These are phyloP conservation scores for Phytophthora aleatoria DNA, from an alignment of 352 stramenopile genomes.

Conservation along the genomic window DNA sequence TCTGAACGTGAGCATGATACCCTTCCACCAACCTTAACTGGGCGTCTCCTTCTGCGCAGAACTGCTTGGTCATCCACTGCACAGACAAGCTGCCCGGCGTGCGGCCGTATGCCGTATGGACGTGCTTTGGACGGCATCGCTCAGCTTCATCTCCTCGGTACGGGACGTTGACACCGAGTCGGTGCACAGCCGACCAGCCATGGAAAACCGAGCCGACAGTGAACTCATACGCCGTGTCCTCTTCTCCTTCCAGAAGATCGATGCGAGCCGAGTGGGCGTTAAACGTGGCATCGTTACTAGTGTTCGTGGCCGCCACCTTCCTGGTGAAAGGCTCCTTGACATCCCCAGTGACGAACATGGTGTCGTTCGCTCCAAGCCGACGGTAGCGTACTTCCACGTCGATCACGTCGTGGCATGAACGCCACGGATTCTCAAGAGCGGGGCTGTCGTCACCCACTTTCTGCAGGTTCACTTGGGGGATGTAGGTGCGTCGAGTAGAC, in stretches of 20 bases:
- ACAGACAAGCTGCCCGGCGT: conserved; percentile 62
- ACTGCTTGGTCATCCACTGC: conserved; percentile 79
- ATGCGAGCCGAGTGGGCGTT: conserved; percentile 69
- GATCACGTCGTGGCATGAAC: conserved; percentile 66
- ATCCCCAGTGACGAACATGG: conserved; percentile 13
- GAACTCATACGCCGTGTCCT: conserved; percentile 57
- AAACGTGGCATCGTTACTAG: conserved; percentile 47
- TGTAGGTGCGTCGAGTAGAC: conserved; percentile 75
- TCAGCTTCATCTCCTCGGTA: conserved; percentile 46
- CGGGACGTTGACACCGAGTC: conserved; percentile 53
- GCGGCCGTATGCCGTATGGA: conserved; percentile 78
- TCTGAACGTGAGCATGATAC: conserved; percentile 47
- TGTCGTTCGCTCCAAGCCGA: conserved; percentile 37
- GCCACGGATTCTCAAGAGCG: conserved; percentile 48
- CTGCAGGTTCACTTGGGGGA: conserved; percentile 55
- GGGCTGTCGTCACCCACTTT: conserved; percentile 34
- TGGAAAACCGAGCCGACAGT: conserved; percentile 79
- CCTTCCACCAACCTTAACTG: conserved; percentile 68
- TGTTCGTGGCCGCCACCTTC: conserved; percentile 54
- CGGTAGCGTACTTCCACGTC: conserved; percentile 60
- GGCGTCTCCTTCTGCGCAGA: conserved; percentile 44
- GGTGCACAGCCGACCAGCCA: conserved; percentile 73
- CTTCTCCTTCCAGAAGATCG: conserved; percentile 25
- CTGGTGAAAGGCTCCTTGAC: conserved; percentile 36
- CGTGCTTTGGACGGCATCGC: conserved; percentile 72